Evolutionary conservation across 2,329 filamentous ascomycete genomes (phyloP), one percentile per base, ranked within the genome.

Genomic region (Dendrostoma leiphaemia): DNA sequence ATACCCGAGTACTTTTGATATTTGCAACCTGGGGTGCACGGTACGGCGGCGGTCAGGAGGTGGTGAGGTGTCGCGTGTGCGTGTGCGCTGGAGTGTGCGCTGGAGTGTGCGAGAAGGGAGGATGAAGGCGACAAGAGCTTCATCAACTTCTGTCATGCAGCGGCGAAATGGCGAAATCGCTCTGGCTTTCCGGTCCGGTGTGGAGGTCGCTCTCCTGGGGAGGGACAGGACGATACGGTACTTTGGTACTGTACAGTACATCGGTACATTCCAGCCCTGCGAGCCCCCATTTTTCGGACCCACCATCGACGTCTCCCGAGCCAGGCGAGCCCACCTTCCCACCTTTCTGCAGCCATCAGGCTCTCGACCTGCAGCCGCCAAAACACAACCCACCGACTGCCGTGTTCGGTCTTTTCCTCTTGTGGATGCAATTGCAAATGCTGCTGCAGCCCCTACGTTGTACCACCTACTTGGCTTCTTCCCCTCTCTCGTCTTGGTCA

Each of bases 81-180:
- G n/a, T n/a, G n/a, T n/a, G n/a, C n/a, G n/a, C n/a, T n/a, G n/a
- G n/a, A n/a, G n/a, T n/a, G n/a, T n/a, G n/a, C n/a, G n/a, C n/a
- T n/a, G n/a, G n/a, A n/a, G 46, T 48, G 35, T 32, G 23, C 50
- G 44, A 28, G 35, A 45, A 40, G 44, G 43, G 29, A n/a, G n/a
- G 21, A 29, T 37, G 29, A 17, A 38, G 40, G 49, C n/a, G 21
- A 38, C 40, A 26, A 40, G 37, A 31, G 24, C 17, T 24, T 19
- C 40, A 12, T 15, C 21, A 19, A 32, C 46, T 35, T 48, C 41
- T 55, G 56, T 49, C 52, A 58, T 58, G 56, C 43, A 56, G 53
- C 51, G 48, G 52, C 52, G 45, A 52, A 52, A 58, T 58, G 56
- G 56, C 56, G 56, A 58, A 38, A 52, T 52, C 48, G 54, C 38